A percentile compares a stretch with the other conserved stretches of the same genome.
These are phyloP conservation scores for Acanthamoeba quina DNA, from an alignment of 208 protist species.

Conservation along the genomic window DNA sequence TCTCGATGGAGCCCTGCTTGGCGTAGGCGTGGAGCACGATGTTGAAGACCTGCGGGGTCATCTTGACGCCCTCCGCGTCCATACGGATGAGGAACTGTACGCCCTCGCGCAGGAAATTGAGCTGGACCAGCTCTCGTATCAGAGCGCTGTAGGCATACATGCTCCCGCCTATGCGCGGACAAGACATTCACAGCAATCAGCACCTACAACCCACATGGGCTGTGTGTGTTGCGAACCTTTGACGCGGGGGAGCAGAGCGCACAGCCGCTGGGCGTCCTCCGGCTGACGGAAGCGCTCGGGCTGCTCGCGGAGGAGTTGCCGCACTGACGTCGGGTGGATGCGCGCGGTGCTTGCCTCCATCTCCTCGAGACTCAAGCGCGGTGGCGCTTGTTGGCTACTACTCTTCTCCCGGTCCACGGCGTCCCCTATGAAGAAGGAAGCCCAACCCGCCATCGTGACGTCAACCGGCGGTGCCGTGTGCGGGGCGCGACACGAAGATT, in stretches of 20 bases:
- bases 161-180: background rate
- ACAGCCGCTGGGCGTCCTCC: background rate
- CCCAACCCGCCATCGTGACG: too few species aligned
- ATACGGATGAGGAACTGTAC: conserved; percentile 38
- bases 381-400: background rate
- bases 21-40: conserved; percentile 1
- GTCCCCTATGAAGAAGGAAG: background rate
- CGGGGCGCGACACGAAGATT: too few species aligned
- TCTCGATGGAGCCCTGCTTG: background rate
- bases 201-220: background rate
- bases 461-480: too few species aligned
- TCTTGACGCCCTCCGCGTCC: background rate
- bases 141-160: conserved; percentile 27
- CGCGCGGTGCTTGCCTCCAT: background rate
- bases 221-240: background rate
- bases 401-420: background rate
- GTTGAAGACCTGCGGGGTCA: conserved; percentile 6
- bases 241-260: background rate
- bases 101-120: background rate
- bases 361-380: background rate
- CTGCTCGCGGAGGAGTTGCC: background rate
- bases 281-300: background rate
- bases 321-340: background rate
- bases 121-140: background rate
- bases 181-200: background rate